A percentile compares a stretch with the other conserved stretches of the same genome.
These are phyloP conservation scores for Diaporthe velutina DNA, from an alignment of 2,329 filamentous ascomycete species.

Conservation along the genomic window DNA sequence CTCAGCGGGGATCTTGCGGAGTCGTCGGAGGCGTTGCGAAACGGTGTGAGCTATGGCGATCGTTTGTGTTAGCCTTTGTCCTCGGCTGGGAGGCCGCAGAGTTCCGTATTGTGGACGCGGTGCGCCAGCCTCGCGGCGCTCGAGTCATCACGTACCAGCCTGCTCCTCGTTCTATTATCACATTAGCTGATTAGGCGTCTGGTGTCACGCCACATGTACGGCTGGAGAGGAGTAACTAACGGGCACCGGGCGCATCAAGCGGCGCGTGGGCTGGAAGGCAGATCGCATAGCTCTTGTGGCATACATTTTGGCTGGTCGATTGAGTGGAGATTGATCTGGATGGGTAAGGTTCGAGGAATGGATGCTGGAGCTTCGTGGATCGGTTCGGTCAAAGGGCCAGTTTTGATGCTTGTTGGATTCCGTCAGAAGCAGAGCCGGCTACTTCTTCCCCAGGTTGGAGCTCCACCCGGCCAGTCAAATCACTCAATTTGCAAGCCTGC, in stretches of 20 bases:
- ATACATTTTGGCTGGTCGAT: conserved; percentile 66
- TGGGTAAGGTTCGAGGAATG: conserved; percentile 25
- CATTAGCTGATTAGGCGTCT: conserved; percentile 51
- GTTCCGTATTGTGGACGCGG: not conserved
- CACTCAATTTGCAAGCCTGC: conserved; percentile 37
- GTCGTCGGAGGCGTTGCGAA: conserved; percentile 91
- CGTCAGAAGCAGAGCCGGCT: conserved; percentile 36
- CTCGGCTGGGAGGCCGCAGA: not conserved
- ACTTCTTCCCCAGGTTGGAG: conserved; percentile 21
- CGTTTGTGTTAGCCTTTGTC: conserved; percentile 30
- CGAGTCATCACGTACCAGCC: conserved; percentile 66
- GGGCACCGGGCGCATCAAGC: conserved; percentile 79
- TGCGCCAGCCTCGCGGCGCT: conserved; percentile 35
- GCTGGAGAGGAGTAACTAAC: conserved; percentile 63
- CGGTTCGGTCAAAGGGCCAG: conserved; percentile 35
- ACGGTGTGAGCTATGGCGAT: conserved; percentile 85
- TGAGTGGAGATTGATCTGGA: conserved; percentile 48
- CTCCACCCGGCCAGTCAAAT: conserved; percentile 41
- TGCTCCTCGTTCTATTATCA: conserved; percentile 73
- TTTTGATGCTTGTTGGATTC: conserved; percentile 25
- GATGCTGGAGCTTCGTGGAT: conserved; percentile 40
- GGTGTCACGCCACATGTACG: conserved; percentile 24
- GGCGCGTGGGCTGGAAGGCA: conserved; percentile 71
- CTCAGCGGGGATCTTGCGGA: conserved; percentile 93
- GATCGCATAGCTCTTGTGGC: conserved; percentile 75